These are phyloP conservation scores for Prunella vulgaris DNA, from an alignment of 257 asterid species.

Conservation along the genomic window DNA sequence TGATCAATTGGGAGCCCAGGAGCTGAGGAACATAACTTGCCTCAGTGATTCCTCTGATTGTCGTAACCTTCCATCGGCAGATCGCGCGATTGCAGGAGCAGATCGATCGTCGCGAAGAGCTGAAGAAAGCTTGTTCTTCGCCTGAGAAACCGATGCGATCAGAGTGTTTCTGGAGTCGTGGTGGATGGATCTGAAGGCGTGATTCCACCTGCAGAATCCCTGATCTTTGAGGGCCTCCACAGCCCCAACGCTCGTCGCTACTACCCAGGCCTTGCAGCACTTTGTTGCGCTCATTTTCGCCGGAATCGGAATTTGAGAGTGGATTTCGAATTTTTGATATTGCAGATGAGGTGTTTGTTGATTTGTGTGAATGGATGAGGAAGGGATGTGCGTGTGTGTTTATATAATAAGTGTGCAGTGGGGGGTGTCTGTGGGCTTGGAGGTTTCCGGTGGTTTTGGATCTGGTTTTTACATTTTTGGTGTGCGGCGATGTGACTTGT, in stretches of 20 bases:
- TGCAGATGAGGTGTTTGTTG: slow-evolving; percentile 6
- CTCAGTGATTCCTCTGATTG: background rate
- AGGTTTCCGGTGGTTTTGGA: background rate
- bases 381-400: background rate
- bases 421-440: background rate
- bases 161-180: background rate
- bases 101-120: background rate
- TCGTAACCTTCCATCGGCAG: background rate
- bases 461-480: background rate
- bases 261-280: slow-evolving; percentile 9
- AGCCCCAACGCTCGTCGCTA: slow-evolving; percentile 18
- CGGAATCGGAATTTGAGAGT: background rate
- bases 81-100: background rate
- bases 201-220: slow-evolving; percentile 23
- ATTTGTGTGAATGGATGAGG: background rate
- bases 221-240: slow-evolving; percentile 23
- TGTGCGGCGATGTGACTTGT: background rate
- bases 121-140: background rate
- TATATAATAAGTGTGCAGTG: background rate
- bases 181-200: slow-evolving; percentile 11
- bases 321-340: background rate
- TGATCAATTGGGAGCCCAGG: background rate
- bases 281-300: background rate
- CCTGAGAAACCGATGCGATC: background rate
- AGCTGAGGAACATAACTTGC: background rate